Evolutionary conservation across 805 yeast genomes (phyloP).

Genomic region (Starmerella stigmatis): DNA sequence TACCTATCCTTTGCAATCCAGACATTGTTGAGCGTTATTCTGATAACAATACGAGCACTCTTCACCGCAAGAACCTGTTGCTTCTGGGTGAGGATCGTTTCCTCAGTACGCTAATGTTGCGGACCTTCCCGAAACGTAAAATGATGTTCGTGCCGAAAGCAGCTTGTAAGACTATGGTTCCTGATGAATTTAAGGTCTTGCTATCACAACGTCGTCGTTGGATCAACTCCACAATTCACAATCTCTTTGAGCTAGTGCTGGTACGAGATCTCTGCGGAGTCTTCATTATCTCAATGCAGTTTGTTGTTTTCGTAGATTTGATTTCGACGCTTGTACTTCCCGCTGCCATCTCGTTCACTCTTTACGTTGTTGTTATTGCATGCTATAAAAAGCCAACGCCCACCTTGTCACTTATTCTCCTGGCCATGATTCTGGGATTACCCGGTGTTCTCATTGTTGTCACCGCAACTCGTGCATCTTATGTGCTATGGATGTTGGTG

Average conservation of each 20-base stretch:
- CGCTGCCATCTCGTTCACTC: constrained; percentile 71
- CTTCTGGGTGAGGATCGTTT: constrained; percentile 86
- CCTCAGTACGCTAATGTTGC: constrained; percentile 72
- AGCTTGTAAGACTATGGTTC: constrained; percentile 85
- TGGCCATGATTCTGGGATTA: constrained; percentile 70
- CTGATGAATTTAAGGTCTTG: constrained; percentile 64
- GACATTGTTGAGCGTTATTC: constrained; percentile 87
- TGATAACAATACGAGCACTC: constrained; percentile 71
- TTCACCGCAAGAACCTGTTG: constrained; percentile 76
- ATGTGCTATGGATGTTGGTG: constrained; percentile 66
- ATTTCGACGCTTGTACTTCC: constrained; percentile 84
- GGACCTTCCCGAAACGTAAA: constrained; percentile 80
- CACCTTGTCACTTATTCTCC: constrained; percentile 57
- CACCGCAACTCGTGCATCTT: constrained; percentile 64
- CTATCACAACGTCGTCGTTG: constrained; percentile 92
- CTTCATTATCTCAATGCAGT: constrained; percentile 91
- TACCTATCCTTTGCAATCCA: constrained; percentile 83
- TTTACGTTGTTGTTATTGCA: constrained; percentile 65
- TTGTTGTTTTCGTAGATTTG: constrained; percentile 71
- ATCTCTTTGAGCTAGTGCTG: constrained; percentile 73
- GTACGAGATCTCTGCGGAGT: constrained; percentile 88
- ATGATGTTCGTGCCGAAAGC: constrained; percentile 84
- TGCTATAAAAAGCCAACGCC: constrained; percentile 70
- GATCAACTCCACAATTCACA: constrained; percentile 92
- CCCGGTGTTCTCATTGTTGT: constrained; percentile 75